A percentile compares a stretch with the other conserved stretches of the same genome.
These are phyloP conservation scores for Naematelia encephala DNA, from an alignment of 768 basidiomycete species.

Conservation along the genomic window DNA sequence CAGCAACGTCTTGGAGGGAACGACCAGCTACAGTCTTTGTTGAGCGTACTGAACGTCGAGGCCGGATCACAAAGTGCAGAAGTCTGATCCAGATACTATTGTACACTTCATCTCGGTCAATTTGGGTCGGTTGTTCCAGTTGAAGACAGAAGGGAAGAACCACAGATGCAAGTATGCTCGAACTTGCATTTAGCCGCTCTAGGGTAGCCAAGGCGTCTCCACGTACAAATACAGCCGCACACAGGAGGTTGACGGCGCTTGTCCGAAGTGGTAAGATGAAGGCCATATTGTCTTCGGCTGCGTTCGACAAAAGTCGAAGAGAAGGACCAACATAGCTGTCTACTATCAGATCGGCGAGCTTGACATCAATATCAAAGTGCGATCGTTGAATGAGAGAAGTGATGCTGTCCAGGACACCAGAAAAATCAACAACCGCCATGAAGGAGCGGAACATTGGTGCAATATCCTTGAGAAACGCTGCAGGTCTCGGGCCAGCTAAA, in stretches of 20 bases:
- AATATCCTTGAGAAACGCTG: constrained; percentile 27
- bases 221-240: constrained; percentile 23
- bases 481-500: constrained; percentile 17
- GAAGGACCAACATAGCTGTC: constrained; percentile 28
- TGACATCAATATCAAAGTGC: constrained; percentile 11
- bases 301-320: constrained; percentile 17
- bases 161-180: constrained; percentile 15
- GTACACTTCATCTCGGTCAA: constrained; percentile 19
- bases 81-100: constrained; percentile 23
- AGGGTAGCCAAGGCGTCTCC: constrained; percentile 23
- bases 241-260: constrained; percentile 19
- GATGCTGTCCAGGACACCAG: constrained; percentile 31
- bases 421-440: constrained; percentile 36
- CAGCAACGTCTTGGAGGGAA: constrained; percentile 27
- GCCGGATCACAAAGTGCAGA: constrained; percentile 15
- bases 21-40: constrained; percentile 11
- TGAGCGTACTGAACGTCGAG: neutral
- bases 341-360: constrained; percentile 24
- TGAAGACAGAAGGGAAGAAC: constrained; percentile 19
- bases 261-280: constrained; percentile 20
- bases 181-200: constrained; percentile 11
- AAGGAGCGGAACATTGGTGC: constrained; percentile 30
- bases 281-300: constrained; percentile 20
- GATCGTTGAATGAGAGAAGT: constrained; percentile 21
- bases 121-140: constrained; percentile 13